A percentile compares a stretch with the other conserved stretches of the same genome.
These are phyloP conservation scores for Ganoderma lucidum DNA, from an alignment of 1,284 basidiomycete genomes.

Conservation along the genomic window DNA sequence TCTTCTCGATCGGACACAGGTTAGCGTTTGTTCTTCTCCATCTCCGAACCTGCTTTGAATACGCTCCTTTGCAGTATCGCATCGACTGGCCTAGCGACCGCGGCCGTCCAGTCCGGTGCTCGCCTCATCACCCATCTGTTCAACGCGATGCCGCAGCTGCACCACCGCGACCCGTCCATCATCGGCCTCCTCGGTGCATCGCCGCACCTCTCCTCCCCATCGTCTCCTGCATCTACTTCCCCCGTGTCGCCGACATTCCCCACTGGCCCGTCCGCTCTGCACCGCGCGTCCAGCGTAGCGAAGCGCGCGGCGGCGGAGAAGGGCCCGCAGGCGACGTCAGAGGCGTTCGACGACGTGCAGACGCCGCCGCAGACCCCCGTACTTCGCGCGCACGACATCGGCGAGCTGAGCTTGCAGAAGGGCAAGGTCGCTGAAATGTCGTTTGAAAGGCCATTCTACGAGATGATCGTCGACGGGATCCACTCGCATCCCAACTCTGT, in stretches of 20 bases:
- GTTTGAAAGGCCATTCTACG: slow-evolving; percentile 85
- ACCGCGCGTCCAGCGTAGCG: slow-evolving; percentile 33
- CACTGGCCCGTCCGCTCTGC: slow-evolving; percentile 16
- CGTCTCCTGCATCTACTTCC: slow-evolving; percentile 40
- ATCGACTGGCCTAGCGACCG: slow-evolving; percentile 70
- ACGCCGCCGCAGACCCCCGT: slow-evolving; percentile 69
- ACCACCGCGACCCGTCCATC: slow-evolving; percentile 86
- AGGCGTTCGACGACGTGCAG: slow-evolving; percentile 69
- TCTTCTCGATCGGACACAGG: slow-evolving; percentile 90
- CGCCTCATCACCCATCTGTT: slow-evolving; percentile 91
- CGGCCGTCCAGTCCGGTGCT: slow-evolving; percentile 75
- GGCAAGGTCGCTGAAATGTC: slow-evolving; percentile 46
- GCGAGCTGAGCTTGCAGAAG: slow-evolving; percentile 42
- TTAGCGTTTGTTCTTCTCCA: slow-evolving; percentile 36
- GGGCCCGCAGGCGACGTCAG: slow-evolving; percentile 50
- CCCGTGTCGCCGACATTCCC: slow-evolving; percentile 32
- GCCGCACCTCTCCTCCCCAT: slow-evolving; percentile 59
- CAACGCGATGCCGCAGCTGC: slow-evolving; percentile 91
- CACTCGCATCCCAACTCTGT: slow-evolving; percentile 93
- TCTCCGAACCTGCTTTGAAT: not conserved
- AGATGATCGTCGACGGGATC: slow-evolving; percentile 90
- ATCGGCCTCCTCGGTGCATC: slow-evolving; percentile 88
- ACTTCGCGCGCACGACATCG: slow-evolving; percentile 33
- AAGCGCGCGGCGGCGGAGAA: slow-evolving; percentile 32
- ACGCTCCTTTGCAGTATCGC: slow-evolving; percentile 54